Base-by-base conservation (phyloP, 208 protist species). In the Trypanosoma rangeli region DNA sequence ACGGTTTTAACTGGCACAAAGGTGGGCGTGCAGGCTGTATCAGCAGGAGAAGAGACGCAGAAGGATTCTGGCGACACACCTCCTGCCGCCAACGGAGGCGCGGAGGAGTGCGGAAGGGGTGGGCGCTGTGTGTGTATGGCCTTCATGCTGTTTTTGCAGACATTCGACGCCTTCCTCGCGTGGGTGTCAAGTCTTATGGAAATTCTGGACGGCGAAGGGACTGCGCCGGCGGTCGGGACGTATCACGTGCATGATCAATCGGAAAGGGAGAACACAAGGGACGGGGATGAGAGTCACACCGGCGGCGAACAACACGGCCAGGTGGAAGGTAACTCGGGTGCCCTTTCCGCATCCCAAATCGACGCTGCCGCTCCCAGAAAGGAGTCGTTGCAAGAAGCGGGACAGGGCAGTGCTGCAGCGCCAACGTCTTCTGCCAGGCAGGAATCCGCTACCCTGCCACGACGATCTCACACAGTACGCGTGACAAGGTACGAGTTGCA, bases 401-500 rank as follows among this genome's bases (percentile, higher is more conserved):
- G 8, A 29, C 50, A 60, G 8, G 9, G 22, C 9, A 52, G 20
- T 1, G 46, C 53, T 29, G 35, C 24, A 20, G 12, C 29, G 16
- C 13, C 29, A 53, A 8, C 56, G 4, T 61, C 66, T 48, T 56
- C 50, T 46, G 46, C 18, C 42, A 26, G 1, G 24, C 24, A 29
- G 20, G 59, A 1, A 58, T 67, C 37, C 13, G 37, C 58, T 48
- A 56, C 62, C 31, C 44, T 13, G 15, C 28, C 37, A 16, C 37
- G 52, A n/a, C 42, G 67, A 28, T 82, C 74, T 2, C 83, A 81
- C 4, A 87, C 76, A 24, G 73, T 94, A 37, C 81, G 78, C 20
- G 80, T 94, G 7, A 75, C 73, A 15, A 74, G 81, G 16, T 93
- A 89, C 58, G 79, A 95, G 57, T 81, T 94, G 24, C 85, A 86